phyloP scores from a whole-genome alignment of 75 land plant genomes.

The Pseudotsuga menziesii region DNA sequence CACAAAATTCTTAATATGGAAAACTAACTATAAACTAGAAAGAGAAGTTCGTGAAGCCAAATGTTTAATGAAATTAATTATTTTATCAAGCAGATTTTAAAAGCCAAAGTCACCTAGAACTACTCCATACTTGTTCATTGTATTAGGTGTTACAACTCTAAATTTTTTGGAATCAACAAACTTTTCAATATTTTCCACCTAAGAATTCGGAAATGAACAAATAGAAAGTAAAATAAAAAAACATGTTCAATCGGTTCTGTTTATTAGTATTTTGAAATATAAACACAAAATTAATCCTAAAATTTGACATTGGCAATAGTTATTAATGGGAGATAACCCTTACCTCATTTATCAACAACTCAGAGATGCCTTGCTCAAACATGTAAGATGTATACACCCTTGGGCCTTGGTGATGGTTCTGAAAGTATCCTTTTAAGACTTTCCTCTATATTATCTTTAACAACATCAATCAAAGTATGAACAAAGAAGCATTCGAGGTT shows the following conservation, averaged over 20 bases:
- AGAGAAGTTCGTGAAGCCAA: conserved; percentile 10
- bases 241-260: neutral
- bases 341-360: conserved; percentile 42
- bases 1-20: too few species aligned
- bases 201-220: neutral
- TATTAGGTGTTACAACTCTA: conserved; percentile 19
- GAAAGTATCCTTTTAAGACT: conserved; percentile 32
- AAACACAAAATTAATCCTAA: neutral
- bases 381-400: conserved; percentile 43
- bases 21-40: too few species aligned
- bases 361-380: conserved; percentile 37
- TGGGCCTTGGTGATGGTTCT: conserved; percentile 44
- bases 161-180: too few species aligned
- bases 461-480: conserved; percentile 27
- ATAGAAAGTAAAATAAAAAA: neutral
- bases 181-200: too few species aligned
- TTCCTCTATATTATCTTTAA: conserved; percentile 34
- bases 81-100: conserved; percentile 33
- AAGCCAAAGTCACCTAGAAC: conserved; percentile 46
- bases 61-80: too few species aligned
- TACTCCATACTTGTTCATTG: conserved; percentile 50
- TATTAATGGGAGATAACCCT: too few species aligned
- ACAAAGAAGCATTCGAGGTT: conserved; percentile 36
- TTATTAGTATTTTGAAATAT: neutral
- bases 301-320: neutral